phyloP scores from a whole-genome alignment of 78 protist species.

The Dictyostelium brefeldianum region DNA sequence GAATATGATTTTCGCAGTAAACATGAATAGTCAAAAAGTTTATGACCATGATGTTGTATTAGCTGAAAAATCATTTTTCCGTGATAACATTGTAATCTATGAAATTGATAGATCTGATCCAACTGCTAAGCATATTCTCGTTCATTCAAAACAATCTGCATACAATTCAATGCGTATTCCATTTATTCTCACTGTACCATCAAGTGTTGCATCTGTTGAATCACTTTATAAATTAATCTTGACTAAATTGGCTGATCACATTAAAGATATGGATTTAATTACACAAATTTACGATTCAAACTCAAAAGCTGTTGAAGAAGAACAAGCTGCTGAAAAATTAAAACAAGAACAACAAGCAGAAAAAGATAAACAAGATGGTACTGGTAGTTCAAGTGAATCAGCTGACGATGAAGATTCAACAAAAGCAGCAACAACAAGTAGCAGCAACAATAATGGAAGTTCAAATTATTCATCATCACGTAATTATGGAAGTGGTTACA shows the following conservation, averaged over 20 bases:
- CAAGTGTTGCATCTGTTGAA: not conserved
- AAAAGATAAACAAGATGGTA: not conserved
- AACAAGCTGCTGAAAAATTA: not conserved
- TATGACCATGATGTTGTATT: not conserved
- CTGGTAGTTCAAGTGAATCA: constrained; percentile 1
- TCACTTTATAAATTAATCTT: not conserved
- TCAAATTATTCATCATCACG: not conserved
- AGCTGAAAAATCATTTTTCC: not conserved
- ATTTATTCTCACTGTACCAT: constrained; percentile 9
- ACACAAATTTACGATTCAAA: not conserved
- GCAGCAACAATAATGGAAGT: not conserved
- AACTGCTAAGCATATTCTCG: not conserved
- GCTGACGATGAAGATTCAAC: not conserved
- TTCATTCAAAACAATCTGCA: not conserved
- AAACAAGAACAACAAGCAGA: not conserved
- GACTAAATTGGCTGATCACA: not conserved
- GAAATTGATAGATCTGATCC: not conserved
- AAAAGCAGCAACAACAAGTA: not conserved
- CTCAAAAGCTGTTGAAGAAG: not conserved
- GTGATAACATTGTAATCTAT: constrained; percentile 27
- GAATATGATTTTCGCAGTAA: not conserved
- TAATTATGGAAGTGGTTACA: not conserved
- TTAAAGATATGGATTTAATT: not conserved
- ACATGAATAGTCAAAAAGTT: not conserved
- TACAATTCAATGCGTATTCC: constrained; percentile 4